Conservation (phyloP, 768 basidiomycete species). For the Serendipita sp. region DNA sequence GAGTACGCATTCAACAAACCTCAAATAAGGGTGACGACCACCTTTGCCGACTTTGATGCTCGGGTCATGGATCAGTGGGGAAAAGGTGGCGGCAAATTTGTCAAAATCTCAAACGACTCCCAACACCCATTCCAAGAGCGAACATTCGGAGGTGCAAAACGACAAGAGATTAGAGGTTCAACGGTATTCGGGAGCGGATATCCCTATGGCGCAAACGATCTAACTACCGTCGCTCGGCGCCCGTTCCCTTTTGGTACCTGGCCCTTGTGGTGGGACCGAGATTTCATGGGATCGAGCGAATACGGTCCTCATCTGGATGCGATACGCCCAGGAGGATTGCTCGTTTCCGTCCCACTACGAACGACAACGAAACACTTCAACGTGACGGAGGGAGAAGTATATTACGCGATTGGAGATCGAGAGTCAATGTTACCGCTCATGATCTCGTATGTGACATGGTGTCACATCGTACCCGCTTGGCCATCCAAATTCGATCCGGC, state of each 20-base stretch:
- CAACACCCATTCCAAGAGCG: background rate
- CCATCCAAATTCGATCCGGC: background rate
- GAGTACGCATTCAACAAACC: background rate
- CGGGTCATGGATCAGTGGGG: background rate
- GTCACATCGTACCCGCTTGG: background rate
- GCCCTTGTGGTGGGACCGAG: background rate
- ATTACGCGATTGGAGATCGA: background rate
- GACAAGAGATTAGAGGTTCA: background rate
- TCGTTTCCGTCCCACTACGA: background rate
- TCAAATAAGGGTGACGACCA: background rate
- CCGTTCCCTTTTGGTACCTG: background rate
- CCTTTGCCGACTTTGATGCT: background rate
- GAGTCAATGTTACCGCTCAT: background rate
- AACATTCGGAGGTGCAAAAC: background rate
- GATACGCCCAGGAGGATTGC: background rate
- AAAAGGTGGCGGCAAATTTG: background rate
- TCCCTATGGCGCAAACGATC: background rate
- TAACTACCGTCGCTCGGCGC: background rate
- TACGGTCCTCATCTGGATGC: slow-evolving; percentile 2
- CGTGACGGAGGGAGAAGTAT: background rate
- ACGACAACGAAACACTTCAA: background rate
- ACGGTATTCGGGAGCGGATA: background rate
- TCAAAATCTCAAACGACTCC: background rate
- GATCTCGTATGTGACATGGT: background rate
- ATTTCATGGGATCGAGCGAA: background rate